These are phyloP conservation scores for Camelina hispida DNA, from an alignment of 345 rosid species.

Conservation along the genomic window DNA sequence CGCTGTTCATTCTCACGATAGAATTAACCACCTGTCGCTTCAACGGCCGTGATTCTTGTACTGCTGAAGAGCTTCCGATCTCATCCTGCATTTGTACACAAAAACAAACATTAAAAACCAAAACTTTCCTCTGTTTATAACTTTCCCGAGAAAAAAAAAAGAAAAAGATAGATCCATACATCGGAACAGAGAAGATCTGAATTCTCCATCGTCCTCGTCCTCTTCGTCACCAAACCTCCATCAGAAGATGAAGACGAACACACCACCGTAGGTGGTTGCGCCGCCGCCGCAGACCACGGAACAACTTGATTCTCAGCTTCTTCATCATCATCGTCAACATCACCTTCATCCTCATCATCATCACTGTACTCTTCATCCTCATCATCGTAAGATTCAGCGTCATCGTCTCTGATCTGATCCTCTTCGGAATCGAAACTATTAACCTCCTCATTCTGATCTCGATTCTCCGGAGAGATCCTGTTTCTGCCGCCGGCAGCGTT, in stretches of 20 bases:
- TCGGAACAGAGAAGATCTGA: constrained; percentile 49
- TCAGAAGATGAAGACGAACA: constrained; percentile 50
- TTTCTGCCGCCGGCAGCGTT: neutral
- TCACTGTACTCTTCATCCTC: constrained; percentile 43
- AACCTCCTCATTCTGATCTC: constrained; percentile 2
- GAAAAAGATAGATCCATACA: constrained; percentile 45
- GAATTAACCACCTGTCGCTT: too few relatives aligned
- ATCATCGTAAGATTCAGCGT: constrained; percentile 40
- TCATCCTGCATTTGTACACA: too few relatives aligned
- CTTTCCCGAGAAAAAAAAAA: neutral
- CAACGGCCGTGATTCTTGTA: too few relatives aligned
- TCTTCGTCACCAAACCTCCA: constrained; percentile 42
- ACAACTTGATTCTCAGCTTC: constrained; percentile 77
- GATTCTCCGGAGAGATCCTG: neutral
- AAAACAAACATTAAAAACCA: constrained; percentile 5
- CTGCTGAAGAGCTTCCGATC: too few relatives aligned
- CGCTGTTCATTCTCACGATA: too few relatives aligned
- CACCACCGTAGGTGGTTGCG: constrained; percentile 50
- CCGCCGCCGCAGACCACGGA: constrained; percentile 41
- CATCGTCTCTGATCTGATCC: constrained; percentile 14
- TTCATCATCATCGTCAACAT: constrained; percentile 39
- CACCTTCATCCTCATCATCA: constrained; percentile 27
- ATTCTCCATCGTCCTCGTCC: constrained; percentile 54
- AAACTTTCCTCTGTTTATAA: too few relatives aligned
- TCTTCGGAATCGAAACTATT: constrained; percentile 14